A percentile compares a stretch with the other conserved stretches of the same genome.
phyloP scores from a whole-genome alignment of 129 eudicot species.

The Sambucus nigra region DNA sequence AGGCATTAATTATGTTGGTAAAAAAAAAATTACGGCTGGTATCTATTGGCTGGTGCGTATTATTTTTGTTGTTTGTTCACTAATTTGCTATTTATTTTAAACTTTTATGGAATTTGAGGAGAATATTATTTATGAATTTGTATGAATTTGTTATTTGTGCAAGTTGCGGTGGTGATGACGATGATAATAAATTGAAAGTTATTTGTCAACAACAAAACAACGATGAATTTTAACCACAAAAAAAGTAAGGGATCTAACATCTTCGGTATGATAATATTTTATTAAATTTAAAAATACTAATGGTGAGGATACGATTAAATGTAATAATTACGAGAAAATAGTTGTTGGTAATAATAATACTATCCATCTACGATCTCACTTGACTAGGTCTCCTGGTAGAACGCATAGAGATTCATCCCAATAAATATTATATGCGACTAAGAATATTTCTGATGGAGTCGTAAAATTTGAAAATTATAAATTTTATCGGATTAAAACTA shows the following conservation, averaged over 20 bases:
- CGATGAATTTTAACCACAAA: neutral
- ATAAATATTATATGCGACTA: neutral
- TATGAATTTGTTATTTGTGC: neutral
- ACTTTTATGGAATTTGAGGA: no score
- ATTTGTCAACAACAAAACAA: neutral
- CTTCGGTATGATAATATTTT: neutral
- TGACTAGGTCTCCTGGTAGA: neutral
- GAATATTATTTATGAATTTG: no score
- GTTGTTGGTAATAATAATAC: neutral
- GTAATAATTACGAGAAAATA: neutral
- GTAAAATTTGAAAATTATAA: neutral
- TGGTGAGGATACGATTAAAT: neutral
- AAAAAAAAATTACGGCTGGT: no score
- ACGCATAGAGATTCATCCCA: neutral
- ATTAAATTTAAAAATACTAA: neutral
- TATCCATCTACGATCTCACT: neutral
- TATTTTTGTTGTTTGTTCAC: no score
- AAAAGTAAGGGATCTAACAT: neutral
- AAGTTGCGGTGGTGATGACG: neutral
- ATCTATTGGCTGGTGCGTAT: no score
- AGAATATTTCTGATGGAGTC: neutral
- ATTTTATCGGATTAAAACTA: neutral
- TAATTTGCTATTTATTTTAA: no score
- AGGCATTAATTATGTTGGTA: no score
- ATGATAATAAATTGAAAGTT: neutral